These are phyloP conservation scores for Guadua angustifolia DNA, from an alignment of 176 grass and related monocot genomes.

Conservation along the genomic window DNA sequence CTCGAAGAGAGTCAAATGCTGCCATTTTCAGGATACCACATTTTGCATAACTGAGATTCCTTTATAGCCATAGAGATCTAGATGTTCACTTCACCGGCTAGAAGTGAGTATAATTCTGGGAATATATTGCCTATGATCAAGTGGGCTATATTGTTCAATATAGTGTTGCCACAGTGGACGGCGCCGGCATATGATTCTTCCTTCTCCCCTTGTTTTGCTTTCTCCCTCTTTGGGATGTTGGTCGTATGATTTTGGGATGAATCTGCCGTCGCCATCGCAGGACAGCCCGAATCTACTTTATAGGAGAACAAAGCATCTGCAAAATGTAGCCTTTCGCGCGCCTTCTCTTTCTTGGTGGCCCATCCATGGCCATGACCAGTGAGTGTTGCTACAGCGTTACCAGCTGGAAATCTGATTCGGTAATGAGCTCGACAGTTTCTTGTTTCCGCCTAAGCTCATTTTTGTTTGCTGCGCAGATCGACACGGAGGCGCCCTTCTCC, in stretches of 20 bases:
- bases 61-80: not conserved
- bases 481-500: slow-evolving; percentile 83
- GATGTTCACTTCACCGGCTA: not conserved
- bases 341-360: not conserved
- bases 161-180: not conserved
- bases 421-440: not conserved
- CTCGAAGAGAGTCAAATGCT: not conserved
- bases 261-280: slow-evolving; percentile 37
- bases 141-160: slow-evolving; percentile 21
- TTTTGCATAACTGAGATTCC: not conserved
- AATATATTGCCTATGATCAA: slow-evolving; percentile 42
- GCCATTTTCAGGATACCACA: not conserved
- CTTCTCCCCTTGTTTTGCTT: not conserved
- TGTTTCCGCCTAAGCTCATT: not conserved
- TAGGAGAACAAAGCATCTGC: slow-evolving; percentile 21
- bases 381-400: not conserved
- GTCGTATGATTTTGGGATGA: slow-evolving; percentile 7
- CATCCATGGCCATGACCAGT: not conserved
- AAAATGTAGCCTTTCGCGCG: not conserved
- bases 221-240: slow-evolving; percentile 27
- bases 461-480: slow-evolving; percentile 58
- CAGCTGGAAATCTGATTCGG: not conserved
- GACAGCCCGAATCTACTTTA: not conserved
- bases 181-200: slow-evolving; percentile 31
- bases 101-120: slow-evolving; percentile 4